These are phyloP conservation scores for Ambrosia artemisiifolia DNA, from an alignment of 129 eudicot genomes.

Conservation along the genomic window DNA sequence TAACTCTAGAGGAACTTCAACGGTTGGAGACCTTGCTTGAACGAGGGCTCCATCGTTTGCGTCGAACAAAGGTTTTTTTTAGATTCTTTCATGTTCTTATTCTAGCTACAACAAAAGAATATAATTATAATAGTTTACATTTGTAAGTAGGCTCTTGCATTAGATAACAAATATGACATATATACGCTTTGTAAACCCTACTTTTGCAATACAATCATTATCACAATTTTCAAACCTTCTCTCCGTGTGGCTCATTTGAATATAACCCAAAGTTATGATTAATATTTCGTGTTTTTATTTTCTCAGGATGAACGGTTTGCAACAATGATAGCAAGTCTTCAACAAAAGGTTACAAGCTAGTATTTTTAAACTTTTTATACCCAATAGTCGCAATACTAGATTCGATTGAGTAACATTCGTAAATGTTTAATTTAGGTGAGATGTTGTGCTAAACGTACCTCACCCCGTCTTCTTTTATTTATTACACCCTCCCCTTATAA, in stretches of 20 bases:
- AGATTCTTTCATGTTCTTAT: not conserved
- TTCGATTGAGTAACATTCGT: not conserved
- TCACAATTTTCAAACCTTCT: too few species aligned
- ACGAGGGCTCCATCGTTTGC: conserved; percentile 45
- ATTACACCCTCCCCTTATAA: too few species aligned
- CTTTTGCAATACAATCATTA: too few species aligned
- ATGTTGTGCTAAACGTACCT: not conserved
- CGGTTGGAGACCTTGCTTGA: conserved; percentile 51
- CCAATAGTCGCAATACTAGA: not conserved
- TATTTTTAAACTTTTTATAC: not conserved
- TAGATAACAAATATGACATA: too few species aligned
- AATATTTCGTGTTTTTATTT: not conserved
- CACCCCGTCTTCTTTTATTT: not conserved
- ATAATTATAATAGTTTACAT: too few species aligned
- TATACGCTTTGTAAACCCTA: too few species aligned
- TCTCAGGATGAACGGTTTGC: conserved; percentile 42
- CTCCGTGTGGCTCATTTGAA: too few species aligned
- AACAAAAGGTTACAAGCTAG: conserved; percentile 35
- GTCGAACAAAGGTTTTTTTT: conserved; percentile 40
- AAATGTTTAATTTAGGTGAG: not conserved
- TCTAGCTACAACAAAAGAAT: too few species aligned
- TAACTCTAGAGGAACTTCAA: conserved; percentile 51
- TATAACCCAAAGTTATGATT: not conserved
- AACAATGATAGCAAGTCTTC: conserved; percentile 38
- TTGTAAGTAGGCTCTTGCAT: too few species aligned